phyloP scores from a whole-genome alignment of 2,329 filamentous ascomycete genomes.

The Zalaria sp. region DNA sequence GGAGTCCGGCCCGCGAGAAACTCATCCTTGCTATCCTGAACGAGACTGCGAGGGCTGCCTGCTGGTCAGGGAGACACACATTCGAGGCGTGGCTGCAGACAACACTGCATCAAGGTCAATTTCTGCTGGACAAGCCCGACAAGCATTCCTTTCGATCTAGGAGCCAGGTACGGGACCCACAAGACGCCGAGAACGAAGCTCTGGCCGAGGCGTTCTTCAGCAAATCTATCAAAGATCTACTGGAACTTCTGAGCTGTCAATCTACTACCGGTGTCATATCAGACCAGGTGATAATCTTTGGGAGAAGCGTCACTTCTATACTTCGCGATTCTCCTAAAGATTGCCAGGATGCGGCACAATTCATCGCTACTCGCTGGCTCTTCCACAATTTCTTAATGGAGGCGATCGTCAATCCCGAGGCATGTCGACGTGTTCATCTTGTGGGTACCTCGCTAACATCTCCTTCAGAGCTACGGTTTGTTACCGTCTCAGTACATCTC shows the following conservation, averaged over 20 bases:
- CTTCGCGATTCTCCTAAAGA: conserved; percentile 49
- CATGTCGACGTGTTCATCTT: conserved; percentile 18
- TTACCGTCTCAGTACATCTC: conserved; percentile 87
- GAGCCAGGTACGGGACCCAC: conserved; percentile 57
- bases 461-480: conserved; percentile 38
- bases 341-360: conserved; percentile 57
- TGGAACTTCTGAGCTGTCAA: conserved; percentile 74
- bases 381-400: conserved; percentile 78
- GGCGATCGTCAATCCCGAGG: conserved; percentile 81
- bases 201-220: conserved; percentile 83
- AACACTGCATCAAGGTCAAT: conserved; percentile 82
- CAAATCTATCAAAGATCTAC: conserved; percentile 63
- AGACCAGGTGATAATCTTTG: conserved; percentile 68
- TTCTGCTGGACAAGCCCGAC: conserved; percentile 74
- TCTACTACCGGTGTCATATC: conserved; percentile 69
- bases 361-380: conserved; percentile 82
- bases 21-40: conserved; percentile 76
- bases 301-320: conserved; percentile 68
- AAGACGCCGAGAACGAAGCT: conserved; percentile 58
- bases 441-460: conserved; percentile 16
- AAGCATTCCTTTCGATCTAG: conserved; percentile 56
- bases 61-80: conserved; percentile 80
- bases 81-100: conserved; percentile 94
- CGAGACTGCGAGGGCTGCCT: conserved; percentile 71
- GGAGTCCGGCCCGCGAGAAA: conserved; percentile 61